Base-by-base conservation (phyloP, 306 rosid species). In the Echinosophora koreensis region DNA sequence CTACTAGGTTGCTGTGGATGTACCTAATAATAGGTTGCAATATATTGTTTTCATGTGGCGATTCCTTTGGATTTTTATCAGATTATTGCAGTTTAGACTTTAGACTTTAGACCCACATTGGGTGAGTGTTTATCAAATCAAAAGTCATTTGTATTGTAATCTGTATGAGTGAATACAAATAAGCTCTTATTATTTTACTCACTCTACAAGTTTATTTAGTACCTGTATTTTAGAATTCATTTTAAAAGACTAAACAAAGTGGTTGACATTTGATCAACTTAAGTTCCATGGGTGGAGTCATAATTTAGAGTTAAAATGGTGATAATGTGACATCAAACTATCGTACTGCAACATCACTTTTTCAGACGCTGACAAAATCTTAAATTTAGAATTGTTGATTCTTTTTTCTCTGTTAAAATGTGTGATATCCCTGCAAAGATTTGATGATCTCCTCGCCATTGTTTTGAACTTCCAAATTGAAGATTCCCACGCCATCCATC, bases 81-180 rank as follows among this genome's bases (percentile, higher is more conserved):
- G 15, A 44, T 78, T 30, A 52, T 71, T 77, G 76, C 34, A 64
- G 49, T 77, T 76, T 27, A 58, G n/a, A n/a, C n/a, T n/a, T n/a
- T n/a, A n/a, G n/a, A n/a, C n/a, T 77, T 76, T 27, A 58, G 55
- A 76, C 81, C 86, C 66, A 62, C 46, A 30, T 73, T 84, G 66
- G 79, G 70, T 62, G 59, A 28, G 65, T 82, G 28, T 51, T 66
- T 77, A 57, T 52, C 62, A 11, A 17, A 74, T 59, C 11, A 64
- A 13, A 15, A 51, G n/a, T 8, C 18, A 28, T 61, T 83, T 68
- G 47, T 83, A 70, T 66, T 71, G 80, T 64, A 67, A 39, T 71
- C 64, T 66, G 37, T 66, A 47, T 12, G 76, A 35, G 54, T 71
- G 41, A 22, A 54, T 54, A 69, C 72, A 82, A 72, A 58, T 64